Evolutionary conservation across 2,329 filamentous ascomycete species (phyloP).

Genomic region (Exophiala viscosa): DNA sequence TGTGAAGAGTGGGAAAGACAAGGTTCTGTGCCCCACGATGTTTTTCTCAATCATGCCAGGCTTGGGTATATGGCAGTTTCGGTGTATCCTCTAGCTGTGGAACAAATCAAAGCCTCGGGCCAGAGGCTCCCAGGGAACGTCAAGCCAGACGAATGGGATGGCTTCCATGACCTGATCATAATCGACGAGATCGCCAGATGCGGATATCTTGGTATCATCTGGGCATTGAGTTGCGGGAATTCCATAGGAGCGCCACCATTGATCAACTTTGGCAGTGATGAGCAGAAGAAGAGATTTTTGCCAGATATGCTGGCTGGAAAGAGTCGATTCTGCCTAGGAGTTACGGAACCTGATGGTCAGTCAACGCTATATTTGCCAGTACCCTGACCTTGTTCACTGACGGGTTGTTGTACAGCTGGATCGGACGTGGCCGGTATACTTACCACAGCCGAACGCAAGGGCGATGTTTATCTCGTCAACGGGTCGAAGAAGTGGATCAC

Average conservation of each 20-base stretch:
- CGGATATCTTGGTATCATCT: constrained; percentile 33
- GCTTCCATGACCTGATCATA: constrained; percentile 38
- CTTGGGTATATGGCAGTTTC: constrained; percentile 21
- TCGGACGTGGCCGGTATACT: constrained; percentile 63
- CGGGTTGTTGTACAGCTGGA: constrained; percentile 39
- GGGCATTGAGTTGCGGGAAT: constrained; percentile 34
- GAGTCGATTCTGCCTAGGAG: constrained; percentile 58
- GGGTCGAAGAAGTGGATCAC: constrained; percentile 99
- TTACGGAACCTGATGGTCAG: constrained; percentile 44
- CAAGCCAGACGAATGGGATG: constrained; percentile 34
- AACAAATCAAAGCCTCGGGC: constrained; percentile 13
- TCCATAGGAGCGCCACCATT: constrained; percentile 35
- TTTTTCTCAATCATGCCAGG: constrained; percentile 16
- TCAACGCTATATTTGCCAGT: background rate
- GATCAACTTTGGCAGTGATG: constrained; percentile 31
- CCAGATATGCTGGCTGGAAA: constrained; percentile 55
- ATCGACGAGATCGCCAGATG: constrained; percentile 38
- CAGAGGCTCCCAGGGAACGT: constrained; percentile 32
- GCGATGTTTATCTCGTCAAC: constrained; percentile 58
- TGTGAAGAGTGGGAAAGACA: constrained; percentile 63
- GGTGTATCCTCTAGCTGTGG: constrained; percentile 16
- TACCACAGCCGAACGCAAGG: constrained; percentile 55
- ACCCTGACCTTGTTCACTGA: background rate
- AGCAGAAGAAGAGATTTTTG: constrained; percentile 47
- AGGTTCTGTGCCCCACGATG: constrained; percentile 45